Conservation (phyloP, 306 rosid genomes). For the Acmispon strigosus region DNA sequence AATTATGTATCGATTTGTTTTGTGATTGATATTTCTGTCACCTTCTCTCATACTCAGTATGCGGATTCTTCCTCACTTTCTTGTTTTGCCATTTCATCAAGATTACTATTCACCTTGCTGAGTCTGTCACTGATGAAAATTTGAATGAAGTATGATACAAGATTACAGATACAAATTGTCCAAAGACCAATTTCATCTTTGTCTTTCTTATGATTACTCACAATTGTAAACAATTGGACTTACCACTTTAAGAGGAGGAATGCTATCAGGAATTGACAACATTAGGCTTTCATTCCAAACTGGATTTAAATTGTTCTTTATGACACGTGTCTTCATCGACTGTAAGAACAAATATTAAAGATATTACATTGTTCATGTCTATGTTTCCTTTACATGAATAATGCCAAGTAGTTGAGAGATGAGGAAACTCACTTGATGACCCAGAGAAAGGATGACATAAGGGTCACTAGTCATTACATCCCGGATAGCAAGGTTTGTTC, state of each 20-base stretch:
- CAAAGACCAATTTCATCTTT: not conserved
- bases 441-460: constrained; percentile 79
- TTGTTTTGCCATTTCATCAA: too few species aligned
- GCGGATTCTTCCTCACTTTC: too few species aligned
- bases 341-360: constrained; percentile 27
- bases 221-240: constrained; percentile 11
- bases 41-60: too few species aligned
- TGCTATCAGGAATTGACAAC: constrained; percentile 78
- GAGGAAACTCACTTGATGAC: constrained; percentile 77
- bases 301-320: constrained; percentile 84
- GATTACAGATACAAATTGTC: not conserved
- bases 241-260: constrained; percentile 91
- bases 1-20: too few species aligned
- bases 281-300: constrained; percentile 93
- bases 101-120: not conserved
- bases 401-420: not conserved
- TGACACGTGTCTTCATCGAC: constrained; percentile 90
- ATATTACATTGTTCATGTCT: not conserved
- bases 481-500: constrained; percentile 78
- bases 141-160: not conserved
- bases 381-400: not conserved
- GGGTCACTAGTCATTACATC: constrained; percentile 89
- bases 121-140: not conserved
- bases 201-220: not conserved
- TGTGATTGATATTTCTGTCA: too few species aligned